Evolutionary conservation across 2,329 filamentous ascomycete genomes (phyloP).

Genomic region (Trichoderma afroharzianum): DNA sequence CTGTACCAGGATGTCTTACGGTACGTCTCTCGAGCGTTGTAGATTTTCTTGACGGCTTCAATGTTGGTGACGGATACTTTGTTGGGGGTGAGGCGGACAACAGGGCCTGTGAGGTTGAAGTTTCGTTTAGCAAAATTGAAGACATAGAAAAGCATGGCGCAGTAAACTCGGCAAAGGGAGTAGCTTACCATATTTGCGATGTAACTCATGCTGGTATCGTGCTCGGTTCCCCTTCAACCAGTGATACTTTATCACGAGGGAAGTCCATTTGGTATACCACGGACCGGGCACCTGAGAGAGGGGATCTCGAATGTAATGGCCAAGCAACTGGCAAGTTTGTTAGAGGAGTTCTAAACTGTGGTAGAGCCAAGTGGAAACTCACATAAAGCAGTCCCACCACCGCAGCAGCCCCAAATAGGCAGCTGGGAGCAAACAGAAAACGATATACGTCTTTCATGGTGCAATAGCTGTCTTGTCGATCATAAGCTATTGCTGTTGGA

Average conservation of each 20-base stretch:
- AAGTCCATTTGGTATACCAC: constrained; percentile 6
- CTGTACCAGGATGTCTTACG: not conserved
- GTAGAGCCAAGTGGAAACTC: not conserved
- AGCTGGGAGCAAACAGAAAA: not conserved
- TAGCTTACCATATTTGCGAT: not conserved
- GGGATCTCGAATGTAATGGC: not conserved
- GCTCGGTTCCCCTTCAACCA: not conserved
- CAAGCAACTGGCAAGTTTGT: not conserved
- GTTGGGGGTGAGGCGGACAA: not conserved
- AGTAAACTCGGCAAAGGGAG: too few species aligned
- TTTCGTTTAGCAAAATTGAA: not conserved
- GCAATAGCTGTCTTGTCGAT: not conserved
- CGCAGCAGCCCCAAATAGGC: not conserved
- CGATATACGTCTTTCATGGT: not conserved
- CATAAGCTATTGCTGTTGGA: not conserved
- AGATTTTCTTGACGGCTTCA: not conserved
- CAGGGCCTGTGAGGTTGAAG: not conserved
- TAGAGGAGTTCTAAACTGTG: not conserved
- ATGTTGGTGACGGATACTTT: not conserved
- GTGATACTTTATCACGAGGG: not conserved
- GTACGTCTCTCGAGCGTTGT: not conserved
- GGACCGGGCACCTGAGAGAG: not conserved
- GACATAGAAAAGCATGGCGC: not conserved
- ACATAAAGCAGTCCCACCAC: not conserved
- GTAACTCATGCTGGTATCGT: not conserved